Evolutionary conservation across 2,329 filamentous ascomycete genomes (phyloP), one percentile per base, ranked within the genome.

Genomic region (Fusarium paranaense): DNA sequence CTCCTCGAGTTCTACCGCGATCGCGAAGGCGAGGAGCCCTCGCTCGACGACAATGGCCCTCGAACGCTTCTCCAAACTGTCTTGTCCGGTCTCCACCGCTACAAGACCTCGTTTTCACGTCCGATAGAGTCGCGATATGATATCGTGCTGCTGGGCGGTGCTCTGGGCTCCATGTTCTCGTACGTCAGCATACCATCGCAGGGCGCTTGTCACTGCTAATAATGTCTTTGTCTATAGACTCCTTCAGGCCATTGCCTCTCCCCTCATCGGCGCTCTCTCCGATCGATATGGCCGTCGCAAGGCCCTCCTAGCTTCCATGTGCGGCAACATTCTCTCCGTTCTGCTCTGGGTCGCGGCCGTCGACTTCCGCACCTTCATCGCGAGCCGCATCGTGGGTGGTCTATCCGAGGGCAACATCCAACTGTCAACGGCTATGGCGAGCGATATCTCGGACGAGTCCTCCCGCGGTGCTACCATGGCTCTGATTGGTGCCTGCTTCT

Each of bases 71-170:
- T 99, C 27, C 92, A 95, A 72, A 90, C 90, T 70, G 91, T 98
- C 66, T 89, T 99, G 72, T 87, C 88, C 77, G 95, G 93, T 76
- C 89, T 99, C 62, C 98, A 99, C 81, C 88, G 94, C 54, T 99
- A 99, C 90, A 99, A 99, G 84, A 93, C 95, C 75, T 90, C 94
- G 66, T 99, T 99, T 81, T 92, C 94, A 50, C 92, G 92, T 64
- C 95, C 96, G 52, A 98, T 99, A 83, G 96, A 98, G 80, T 95
- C 95, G 66, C 92, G 95, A 85, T 98, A 99, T 87, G 97, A 99
- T 81, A 98, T 98, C 76, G 95, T 99, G 30, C 89, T 99, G 50
- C 90, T 99, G 7, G 97, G 97, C 63, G 97, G 97, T 57, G 97
- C 96, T 25, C 87, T 99, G 30, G 97, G 97, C 73, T 98, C 95